Evolutionary conservation across 2,329 filamentous ascomycete species (phyloP), one percentile per base, ranked within the genome.

Genomic region (Stenocarpella maydis): DNA sequence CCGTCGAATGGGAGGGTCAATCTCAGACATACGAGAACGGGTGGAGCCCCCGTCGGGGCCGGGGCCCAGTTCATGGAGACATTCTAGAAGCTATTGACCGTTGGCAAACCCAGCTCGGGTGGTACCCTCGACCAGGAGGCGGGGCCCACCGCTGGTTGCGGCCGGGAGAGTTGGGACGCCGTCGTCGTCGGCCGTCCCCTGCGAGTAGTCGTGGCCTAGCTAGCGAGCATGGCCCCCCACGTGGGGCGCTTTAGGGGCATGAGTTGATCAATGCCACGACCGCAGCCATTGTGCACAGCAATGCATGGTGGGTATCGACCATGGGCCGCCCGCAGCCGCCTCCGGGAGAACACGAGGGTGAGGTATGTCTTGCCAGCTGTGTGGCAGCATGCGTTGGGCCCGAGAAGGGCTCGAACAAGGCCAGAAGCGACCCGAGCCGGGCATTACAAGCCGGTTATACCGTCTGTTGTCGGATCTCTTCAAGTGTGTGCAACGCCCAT

Each of bases 231-330:
- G 39, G 41, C 41, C 49, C 58, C 58, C 58, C 58, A 63, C 58
- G 58, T 63, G 58, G 58, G 58, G 58, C 58, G 43, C 49, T 63
- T 63, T 63, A 63, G 41, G 58, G 58, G 58, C 58, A 49, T 49
- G 58, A 63, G 58, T 63, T 63, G 58, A 63, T 49, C 58, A 49
- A 41, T 63, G 58, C 58, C 58, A 63, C 58, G 43, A 63, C 26
- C 58, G 37, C n/a, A 49, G 34, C 34, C 43, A 49, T 49, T 26
- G 24, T 17, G 24, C 17, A 43, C 43, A 63, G 45, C 43, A 63
- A 49, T 63, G 58, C 58, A 34, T 6, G 28, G 58, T 63, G 58
- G 58, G n/a, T 37, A 37, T 37, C 28, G n/a, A 49, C 58, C 43
- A 45, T n/a, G 58, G 58, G 58, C 58, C 41, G 26, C 58, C 41